A percentile compares a stretch with the other conserved stretches of the same genome.
Evolutionary conservation across 176 grass and related monocot species (phyloP).

Genomic region (Aegilops umbellulata): DNA sequence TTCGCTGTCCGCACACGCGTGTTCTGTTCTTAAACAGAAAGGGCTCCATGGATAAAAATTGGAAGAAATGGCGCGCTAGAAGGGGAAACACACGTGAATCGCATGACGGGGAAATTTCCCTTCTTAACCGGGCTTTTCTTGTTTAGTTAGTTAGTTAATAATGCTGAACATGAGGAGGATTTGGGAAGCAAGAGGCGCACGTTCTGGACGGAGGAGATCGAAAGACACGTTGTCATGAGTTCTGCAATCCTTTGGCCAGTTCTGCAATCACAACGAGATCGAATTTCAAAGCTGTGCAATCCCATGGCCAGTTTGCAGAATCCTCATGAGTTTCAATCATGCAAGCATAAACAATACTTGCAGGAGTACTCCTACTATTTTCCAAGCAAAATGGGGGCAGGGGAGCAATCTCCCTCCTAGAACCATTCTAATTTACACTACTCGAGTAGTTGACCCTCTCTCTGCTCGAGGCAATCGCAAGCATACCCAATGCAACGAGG

Average conservation of each 20-base stretch:
- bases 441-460: slow-evolving; percentile 23
- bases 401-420: neutral
- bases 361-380: too few relatives aligned
- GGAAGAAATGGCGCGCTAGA: neutral
- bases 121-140: neutral
- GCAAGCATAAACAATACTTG: neutral
- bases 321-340: neutral
- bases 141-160: neutral
- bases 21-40: neutral
- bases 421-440: neutral
- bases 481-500: too few relatives aligned
- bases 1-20: too few relatives aligned
- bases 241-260: too few relatives aligned
- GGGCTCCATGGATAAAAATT: neutral
- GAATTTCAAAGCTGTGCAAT: neutral
- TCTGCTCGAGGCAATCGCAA: neutral
- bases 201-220: neutral
- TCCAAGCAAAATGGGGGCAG: neutral
- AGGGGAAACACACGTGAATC: neutral
- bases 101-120: neutral
- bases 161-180: neutral
- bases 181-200: neutral
- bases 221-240: neutral
- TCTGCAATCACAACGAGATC: too few relatives aligned
- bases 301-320: neutral